These are phyloP conservation scores for Neurospora sublineolata DNA, from an alignment of 495 filamentous ascomycete genomes.

Conservation along the genomic window DNA sequence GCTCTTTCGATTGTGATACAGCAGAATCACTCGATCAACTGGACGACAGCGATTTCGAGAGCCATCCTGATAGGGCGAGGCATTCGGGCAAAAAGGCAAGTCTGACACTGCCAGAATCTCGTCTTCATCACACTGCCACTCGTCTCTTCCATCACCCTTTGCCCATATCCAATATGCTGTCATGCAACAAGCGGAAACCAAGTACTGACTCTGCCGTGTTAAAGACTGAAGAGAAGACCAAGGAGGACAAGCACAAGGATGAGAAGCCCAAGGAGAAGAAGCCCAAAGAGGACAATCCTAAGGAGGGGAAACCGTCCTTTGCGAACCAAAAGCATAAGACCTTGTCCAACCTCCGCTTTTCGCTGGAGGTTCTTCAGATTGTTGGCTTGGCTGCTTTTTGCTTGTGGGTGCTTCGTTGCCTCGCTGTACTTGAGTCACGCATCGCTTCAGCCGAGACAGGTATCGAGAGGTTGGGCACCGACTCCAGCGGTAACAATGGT, in stretches of 20 bases:
- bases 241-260: background rate
- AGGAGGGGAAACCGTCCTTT: background rate
- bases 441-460: background rate
- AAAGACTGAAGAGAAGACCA: background rate
- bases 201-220: background rate
- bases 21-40: background rate
- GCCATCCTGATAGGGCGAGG: background rate
- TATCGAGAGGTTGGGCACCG: background rate
- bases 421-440: background rate
- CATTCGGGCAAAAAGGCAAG: background rate
- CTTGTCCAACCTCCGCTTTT: background rate
- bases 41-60: background rate
- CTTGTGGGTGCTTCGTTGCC: background rate
- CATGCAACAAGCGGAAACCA: background rate
- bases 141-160: background rate
- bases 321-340: background rate
- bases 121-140: background rate
- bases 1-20: background rate
- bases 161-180: background rate
- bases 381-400: background rate
- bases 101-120: background rate
- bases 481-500: background rate
- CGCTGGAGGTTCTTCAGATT: background rate
- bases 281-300: background rate
- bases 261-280: background rate